Conservation (phyloP, 2,329 filamentous ascomycete species). For the Endoconidiophora laricicola region DNA sequence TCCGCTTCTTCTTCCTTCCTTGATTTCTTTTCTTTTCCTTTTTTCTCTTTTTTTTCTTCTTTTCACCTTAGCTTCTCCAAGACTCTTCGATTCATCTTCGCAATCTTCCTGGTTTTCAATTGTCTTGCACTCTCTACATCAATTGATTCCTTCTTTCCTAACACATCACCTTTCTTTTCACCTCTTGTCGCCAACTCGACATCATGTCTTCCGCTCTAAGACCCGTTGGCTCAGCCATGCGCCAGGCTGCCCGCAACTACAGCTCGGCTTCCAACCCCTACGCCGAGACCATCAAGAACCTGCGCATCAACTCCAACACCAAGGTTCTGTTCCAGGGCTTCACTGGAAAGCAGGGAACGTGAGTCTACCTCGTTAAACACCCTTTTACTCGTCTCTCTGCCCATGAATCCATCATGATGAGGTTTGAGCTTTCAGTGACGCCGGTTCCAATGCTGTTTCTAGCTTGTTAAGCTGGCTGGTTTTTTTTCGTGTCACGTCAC, state of each 20-base stretch:
- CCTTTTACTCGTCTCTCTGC: neutral
- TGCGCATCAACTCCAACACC: slow-evolving; percentile 83
- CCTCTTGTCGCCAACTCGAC: slow-evolving; percentile 14
- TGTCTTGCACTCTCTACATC: slow-evolving; percentile 7
- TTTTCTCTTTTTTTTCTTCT: slow-evolving; percentile 1
- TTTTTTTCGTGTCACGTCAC: neutral
- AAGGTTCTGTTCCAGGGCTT: slow-evolving; percentile 96
- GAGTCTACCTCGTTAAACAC: slow-evolving; percentile 24
- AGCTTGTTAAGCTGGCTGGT: neutral
- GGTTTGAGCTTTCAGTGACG: no score
- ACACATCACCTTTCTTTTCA: slow-evolving; percentile 5
- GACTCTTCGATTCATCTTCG: slow-evolving; percentile 1
- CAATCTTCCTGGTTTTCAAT: slow-evolving; percentile 6
- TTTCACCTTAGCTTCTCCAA: neutral
- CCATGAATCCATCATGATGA: neutral
- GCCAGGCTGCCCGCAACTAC: slow-evolving; percentile 55
- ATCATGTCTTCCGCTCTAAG: slow-evolving; percentile 66
- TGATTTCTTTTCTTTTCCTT: slow-evolving; percentile 2
- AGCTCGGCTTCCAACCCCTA: slow-evolving; percentile 55
- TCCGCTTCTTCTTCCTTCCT: slow-evolving; percentile 5
- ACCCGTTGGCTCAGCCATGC: slow-evolving; percentile 52
- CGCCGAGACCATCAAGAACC: slow-evolving; percentile 60
- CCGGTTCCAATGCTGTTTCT: no score
- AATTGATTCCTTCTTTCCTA: slow-evolving; percentile 12
- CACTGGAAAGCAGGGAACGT: slow-evolving; percentile 93